Evolutionary conservation across 106 monocot genomes (phyloP).

Genomic region (Allium cepa): DNA sequence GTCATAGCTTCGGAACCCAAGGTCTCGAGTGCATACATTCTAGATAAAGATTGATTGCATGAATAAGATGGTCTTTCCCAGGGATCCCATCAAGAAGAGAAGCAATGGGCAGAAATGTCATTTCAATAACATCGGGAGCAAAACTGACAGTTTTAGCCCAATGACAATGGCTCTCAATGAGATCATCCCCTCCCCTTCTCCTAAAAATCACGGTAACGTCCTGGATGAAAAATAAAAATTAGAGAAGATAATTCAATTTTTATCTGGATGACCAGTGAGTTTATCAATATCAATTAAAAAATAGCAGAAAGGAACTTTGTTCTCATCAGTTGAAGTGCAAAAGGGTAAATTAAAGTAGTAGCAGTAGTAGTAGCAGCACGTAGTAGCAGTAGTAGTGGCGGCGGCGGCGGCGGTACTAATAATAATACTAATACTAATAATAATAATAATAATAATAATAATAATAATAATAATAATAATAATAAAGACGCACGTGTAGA

Average conservation of each 20-base stretch:
- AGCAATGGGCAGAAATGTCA: conserved; percentile 64
- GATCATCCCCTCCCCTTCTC: conserved; percentile 83
- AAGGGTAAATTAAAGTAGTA: too few relatives aligned
- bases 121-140: conserved; percentile 76
- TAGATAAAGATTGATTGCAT: conserved; percentile 72
- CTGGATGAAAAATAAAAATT: conserved; percentile 30
- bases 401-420: too few relatives aligned
- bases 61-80: conserved; percentile 72
- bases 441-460: too few relatives aligned
- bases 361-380: too few relatives aligned
- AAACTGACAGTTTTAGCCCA: conserved; percentile 61
- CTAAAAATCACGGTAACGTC: conserved; percentile 90
- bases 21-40: conserved; percentile 44
- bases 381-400: too few relatives aligned
- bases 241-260: not conserved
- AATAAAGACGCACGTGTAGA: too few relatives aligned
- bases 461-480: too few relatives aligned
- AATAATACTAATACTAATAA: too few relatives aligned
- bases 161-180: conserved; percentile 53
- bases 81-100: conserved; percentile 68
- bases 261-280: too few relatives aligned
- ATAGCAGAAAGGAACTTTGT: too few relatives aligned
- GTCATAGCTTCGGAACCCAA: not conserved
- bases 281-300: too few relatives aligned
- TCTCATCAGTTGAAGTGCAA: too few relatives aligned